Conservation (phyloP, 306 rosid genomes). For the Cucumis melo region DNA sequence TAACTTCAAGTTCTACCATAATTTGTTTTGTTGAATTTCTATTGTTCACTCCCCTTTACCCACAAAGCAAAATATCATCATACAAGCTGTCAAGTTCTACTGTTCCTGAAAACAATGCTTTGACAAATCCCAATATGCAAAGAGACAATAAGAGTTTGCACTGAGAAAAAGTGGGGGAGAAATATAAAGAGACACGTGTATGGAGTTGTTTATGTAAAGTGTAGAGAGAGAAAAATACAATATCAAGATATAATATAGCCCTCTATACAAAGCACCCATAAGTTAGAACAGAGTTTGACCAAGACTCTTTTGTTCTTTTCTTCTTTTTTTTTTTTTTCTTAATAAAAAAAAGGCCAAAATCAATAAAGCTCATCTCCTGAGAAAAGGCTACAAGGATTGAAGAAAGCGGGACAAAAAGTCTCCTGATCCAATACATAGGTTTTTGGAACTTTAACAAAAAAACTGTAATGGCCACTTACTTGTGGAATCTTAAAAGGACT, state of each 20-base stretch:
- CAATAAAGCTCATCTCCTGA: neutral
- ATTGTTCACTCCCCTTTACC: constrained; percentile 10
- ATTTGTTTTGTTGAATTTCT: constrained; percentile 2
- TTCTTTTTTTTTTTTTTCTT: neutral
- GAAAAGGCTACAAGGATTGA: neutral
- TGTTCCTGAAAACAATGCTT: constrained; percentile 6
- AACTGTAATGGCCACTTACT: constrained; percentile 10
- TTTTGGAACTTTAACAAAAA: constrained; percentile 8
- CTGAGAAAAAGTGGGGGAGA: neutral
- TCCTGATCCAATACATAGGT: constrained; percentile 1
- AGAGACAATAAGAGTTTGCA: neutral
- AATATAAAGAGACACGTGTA: neutral
- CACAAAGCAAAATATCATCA: neutral
- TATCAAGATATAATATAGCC: neutral
- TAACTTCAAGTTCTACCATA: neutral
- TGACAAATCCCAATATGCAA: neutral
- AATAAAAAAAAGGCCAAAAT: neutral
- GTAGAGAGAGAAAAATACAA: neutral
- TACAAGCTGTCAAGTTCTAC: neutral
- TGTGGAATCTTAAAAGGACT: constrained; percentile 9
- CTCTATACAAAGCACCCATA: constrained; percentile 4
- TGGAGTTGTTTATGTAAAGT: neutral
- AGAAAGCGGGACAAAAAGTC: constrained; percentile 6
- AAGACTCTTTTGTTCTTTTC: neutral
- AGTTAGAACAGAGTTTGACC: neutral